Percentiles rank a stretch among this genome's conserved stretches.
Conservation (phyloP, 2,329 filamentous ascomycete genomes). For the Ophiostoma quercus region DNA sequence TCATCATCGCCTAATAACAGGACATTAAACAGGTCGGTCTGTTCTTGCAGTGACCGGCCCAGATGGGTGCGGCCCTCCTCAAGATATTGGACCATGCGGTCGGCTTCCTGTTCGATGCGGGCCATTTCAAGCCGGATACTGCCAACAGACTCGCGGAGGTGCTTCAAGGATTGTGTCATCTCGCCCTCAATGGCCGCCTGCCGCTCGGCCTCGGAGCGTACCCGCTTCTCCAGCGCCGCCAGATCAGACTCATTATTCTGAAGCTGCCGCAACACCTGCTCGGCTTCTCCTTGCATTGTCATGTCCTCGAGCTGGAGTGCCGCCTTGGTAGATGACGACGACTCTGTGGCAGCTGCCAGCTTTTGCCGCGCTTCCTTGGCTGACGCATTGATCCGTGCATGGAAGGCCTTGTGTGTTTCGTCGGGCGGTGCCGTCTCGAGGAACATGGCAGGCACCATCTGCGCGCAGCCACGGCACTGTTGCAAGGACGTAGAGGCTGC, state of each 20-base stretch:
- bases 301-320: conserved; percentile 5
- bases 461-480: conserved; percentile 22
- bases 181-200: conserved; percentile 25
- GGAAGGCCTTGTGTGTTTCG: conserved; percentile 26
- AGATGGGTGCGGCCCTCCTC: conserved; percentile 20
- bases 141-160: conserved; percentile 26
- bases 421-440: conserved; percentile 18
- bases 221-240: conserved; percentile 61
- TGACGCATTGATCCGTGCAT: conserved; percentile 23
- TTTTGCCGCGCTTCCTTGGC: conserved; percentile 14
- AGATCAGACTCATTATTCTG: conserved; percentile 50
- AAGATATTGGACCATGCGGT: conserved; percentile 25
- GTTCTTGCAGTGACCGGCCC: conserved; percentile 28
- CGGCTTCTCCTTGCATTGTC: conserved; percentile 19
- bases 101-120: conserved; percentile 27
- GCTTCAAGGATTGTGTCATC: conserved; percentile 24
- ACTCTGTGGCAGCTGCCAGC: conserved; percentile 14
- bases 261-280: conserved; percentile 47
- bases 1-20: conserved; percentile 19
- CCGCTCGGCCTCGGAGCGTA: conserved; percentile 37
- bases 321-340: neutral
- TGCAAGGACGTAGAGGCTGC: conserved; percentile 5
- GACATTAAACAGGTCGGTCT: conserved; percentile 24
- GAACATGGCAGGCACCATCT: conserved; percentile 24
- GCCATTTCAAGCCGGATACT: conserved; percentile 26